Base-by-base conservation (phyloP, 2,329 filamentous ascomycete species). In the Neobulgaria alba region DNA sequence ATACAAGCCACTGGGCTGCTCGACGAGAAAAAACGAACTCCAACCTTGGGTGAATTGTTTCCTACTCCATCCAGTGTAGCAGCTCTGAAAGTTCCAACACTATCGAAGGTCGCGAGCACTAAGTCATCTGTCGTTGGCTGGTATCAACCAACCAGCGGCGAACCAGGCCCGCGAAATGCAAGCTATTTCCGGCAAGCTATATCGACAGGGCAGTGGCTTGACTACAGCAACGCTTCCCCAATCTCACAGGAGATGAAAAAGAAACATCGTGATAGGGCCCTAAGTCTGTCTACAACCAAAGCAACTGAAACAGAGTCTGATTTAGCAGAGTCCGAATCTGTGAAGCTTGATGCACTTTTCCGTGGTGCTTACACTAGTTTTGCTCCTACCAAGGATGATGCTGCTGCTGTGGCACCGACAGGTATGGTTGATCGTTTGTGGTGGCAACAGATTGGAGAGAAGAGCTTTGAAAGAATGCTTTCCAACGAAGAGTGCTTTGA, bases 351-450 rank as follows among this genome's bases (percentile, higher is more conserved):
- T 51, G 72, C 79, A 0, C 65, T 89, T 8, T 90, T 89, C 56
- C 73, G 82, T 20, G 77, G 81, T 40, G 84, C 80, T 1, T 90
- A 88, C 59, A 87, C 82, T 0, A 84, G 81, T 55, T 90, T 89
- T 59, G 85, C 85, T 4, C 85, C 85, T 0, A 78, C 74, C 38
- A 80, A 76, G 52, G 85, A 90, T 59, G 79, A 89, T 56, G 73
- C 82, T 3, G 75, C 72, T 10, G 81, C 85, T 4, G 68, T 88
- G 42, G 68, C 87, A 3, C 76, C 85, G 0, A 77, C 79, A 2
- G 75, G 76, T 23, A 70, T 77, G 36, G 75, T 84, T 44, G 77
- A 78, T 38, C 75, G 76, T 41, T 53, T 89, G 36, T 89, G 84
- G 82, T 90, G 84, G 82, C 78, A 86, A 57, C 77, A 76, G 46